Conservation (phyloP, 805 yeast species). For the Nakazawaea pomicola region DNA sequence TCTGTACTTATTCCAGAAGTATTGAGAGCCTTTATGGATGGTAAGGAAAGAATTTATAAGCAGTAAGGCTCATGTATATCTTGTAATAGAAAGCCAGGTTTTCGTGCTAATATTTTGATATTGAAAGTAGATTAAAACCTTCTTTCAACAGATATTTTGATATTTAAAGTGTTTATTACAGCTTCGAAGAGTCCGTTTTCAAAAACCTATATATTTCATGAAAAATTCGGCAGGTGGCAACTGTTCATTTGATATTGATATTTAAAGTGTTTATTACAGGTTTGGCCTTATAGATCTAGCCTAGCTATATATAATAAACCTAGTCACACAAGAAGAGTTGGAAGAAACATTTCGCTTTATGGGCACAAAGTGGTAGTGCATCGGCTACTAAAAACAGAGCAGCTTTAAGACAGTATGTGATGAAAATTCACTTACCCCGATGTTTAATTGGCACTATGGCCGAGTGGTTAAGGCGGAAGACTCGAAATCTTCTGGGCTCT, state of each 20-base stretch:
- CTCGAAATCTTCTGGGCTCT: conserved; percentile 71
- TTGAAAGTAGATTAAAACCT: too few species aligned
- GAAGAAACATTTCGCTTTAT: not conserved
- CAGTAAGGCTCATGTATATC: conserved; percentile 2
- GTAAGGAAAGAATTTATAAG: conserved; percentile 30
- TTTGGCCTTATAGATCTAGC: not conserved
- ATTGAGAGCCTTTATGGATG: conserved; percentile 70
- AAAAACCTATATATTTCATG: too few species aligned
- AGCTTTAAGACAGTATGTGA: not conserved
- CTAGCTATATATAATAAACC: not conserved
- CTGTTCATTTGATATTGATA: too few species aligned
- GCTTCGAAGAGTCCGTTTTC: too few species aligned
- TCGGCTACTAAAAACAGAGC: too few species aligned
- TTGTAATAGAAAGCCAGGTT: too few species aligned
- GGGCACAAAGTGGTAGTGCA: not conserved
- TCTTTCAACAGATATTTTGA: too few species aligned
- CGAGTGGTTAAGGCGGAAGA: conserved; percentile 77
- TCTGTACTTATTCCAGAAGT: conserved; percentile 62
- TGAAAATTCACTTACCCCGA: not conserved
- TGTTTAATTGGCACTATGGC: conserved; percentile 46
- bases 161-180: too few species aligned
- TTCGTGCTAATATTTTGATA: too few species aligned
- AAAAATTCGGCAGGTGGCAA: too few species aligned
- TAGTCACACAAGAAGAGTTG: not conserved
- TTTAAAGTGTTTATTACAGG: not conserved